Conservation (phyloP, 108 stramenopile species). For the Cyclotella baltica region DNA sequence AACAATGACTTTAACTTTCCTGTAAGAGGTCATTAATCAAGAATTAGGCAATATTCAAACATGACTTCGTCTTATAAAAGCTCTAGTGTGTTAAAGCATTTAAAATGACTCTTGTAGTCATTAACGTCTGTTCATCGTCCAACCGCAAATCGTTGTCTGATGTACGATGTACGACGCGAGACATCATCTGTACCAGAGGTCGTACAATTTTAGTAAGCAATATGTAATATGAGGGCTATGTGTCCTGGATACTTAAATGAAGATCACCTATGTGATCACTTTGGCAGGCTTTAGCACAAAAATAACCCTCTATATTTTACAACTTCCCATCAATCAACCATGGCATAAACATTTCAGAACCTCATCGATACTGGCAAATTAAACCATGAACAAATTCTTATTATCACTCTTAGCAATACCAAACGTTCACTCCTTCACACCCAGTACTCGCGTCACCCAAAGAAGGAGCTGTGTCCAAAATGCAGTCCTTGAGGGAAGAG, state of each 20-base stretch:
- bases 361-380: neutral
- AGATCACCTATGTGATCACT: too few species aligned
- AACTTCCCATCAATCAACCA: conserved; percentile 1
- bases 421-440: neutral
- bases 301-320: too few species aligned
- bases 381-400: conserved; percentile 2
- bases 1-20: too few species aligned
- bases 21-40: too few species aligned
- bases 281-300: too few species aligned
- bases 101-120: neutral
- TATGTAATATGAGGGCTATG: too few species aligned
- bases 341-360: neutral
- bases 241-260: too few species aligned
- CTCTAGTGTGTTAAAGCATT: too few species aligned
- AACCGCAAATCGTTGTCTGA: neutral
- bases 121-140: conserved; percentile 3
- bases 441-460: neutral
- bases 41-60: too few species aligned
- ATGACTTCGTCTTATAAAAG: too few species aligned
- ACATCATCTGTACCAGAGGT: too few species aligned
- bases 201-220: neutral
- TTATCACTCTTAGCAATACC: neutral
- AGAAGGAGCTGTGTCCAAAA: conserved; percentile 1
- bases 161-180: neutral
- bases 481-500: conserved; percentile 66